Evolutionary conservation across 768 basidiomycete species (phyloP), one percentile per base, ranked within the genome.

Genomic region (Dacryopinax primogenitus): DNA sequence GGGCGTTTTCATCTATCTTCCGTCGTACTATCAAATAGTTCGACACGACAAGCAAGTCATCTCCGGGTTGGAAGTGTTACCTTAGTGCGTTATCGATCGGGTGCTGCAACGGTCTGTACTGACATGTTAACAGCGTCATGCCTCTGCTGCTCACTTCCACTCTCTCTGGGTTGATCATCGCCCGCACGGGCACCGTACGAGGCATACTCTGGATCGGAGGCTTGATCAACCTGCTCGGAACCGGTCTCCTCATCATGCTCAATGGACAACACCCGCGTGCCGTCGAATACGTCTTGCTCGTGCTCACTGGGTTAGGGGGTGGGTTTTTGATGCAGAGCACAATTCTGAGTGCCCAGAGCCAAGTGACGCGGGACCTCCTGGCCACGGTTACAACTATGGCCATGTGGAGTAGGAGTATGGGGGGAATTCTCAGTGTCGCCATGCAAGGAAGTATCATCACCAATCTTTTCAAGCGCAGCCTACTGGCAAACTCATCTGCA

Each of bases 391-490:
- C 51, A 21, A 58, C 51, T 13, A 58, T 58, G 51, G 26, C 51
- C 9, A 26, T 58, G 23, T 58, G 51, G 51, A 58, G 51, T 30
- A 13, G 26, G 26, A 58, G 51, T 32, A 3, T 58, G 9, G 51
- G 51, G 9, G 51, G 26, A 13, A 58, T 58, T 30, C 3, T 58
- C 7, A 30, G 51, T 9, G 26, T 58, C 26, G 51, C 51, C 4
- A 58, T 58, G 51, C 51, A 58, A 30, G 51, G 51, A 23, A 58
- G 51, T 30, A 58, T 58, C 51, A 58, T 58, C 26, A 58, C 51
- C 3, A 58, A 58, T 32, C 9, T 58, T 13, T 58, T 58, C 51
- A 58, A 58, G 51, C 51, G 51, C 3, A 21, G 13, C 30, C 26
- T 58, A 23, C 51, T 58, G 51, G 30, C 3, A 3, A 58, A 30